phyloP scores from a whole-genome alignment of 2,329 filamentous ascomycete genomes.

The Aureobasidium melanogenum region DNA sequence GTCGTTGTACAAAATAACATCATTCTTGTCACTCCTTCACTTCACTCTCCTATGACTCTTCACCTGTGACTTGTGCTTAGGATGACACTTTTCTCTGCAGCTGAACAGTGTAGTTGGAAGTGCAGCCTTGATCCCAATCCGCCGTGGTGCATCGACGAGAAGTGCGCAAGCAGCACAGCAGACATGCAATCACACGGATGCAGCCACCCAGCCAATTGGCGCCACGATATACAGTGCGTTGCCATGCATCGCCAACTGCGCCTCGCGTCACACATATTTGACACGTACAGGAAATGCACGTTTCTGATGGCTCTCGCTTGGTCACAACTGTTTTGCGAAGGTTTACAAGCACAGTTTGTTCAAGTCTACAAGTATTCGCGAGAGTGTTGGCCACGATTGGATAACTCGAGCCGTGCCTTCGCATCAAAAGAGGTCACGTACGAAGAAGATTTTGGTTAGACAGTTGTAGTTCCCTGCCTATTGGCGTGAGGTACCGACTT shows the following conservation, averaged over 20 bases:
- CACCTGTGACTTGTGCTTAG: background rate
- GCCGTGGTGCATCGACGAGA: background rate
- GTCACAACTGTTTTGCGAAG: background rate
- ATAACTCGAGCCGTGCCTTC: background rate
- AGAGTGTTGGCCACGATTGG: background rate
- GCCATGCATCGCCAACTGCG: slow-evolving; percentile 4
- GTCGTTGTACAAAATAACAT: slow-evolving; percentile 2
- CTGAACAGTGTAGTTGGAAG: background rate
- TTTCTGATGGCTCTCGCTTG: slow-evolving; percentile 1
- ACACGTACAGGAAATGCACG: slow-evolving; percentile 6
- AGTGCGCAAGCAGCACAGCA: slow-evolving; percentile 2
- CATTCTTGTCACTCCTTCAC: background rate
- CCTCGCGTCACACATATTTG: slow-evolving; percentile 8
- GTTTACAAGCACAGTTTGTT: background rate
- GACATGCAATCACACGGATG: slow-evolving; percentile 1
- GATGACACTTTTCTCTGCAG: background rate
- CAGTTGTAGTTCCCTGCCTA: background rate
- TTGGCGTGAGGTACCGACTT: background rate
- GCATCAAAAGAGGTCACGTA: background rate
- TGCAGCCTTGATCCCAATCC: background rate
- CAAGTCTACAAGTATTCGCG: background rate
- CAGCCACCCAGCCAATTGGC: slow-evolving; percentile 8
- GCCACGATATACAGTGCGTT: background rate
- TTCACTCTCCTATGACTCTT: background rate
- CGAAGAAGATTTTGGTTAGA: background rate